Percentiles rank a stretch among this genome's conserved stretches.
phyloP scores from a whole-genome alignment of 768 basidiomycete species.

The Botryobasidium botryosum region DNA sequence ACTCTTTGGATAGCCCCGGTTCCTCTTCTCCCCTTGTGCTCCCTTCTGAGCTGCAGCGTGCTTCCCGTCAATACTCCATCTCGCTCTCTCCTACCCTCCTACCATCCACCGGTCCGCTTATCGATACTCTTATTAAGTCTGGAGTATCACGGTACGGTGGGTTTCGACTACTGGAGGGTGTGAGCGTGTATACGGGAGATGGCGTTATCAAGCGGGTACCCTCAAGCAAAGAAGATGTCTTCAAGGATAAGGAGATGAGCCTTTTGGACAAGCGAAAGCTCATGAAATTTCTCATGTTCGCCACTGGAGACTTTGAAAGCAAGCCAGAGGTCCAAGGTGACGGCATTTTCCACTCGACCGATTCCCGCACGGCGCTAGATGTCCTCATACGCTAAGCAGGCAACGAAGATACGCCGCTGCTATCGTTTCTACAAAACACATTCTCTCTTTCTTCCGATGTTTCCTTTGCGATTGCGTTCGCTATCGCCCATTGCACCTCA shows the following conservation, averaged over 20 bases:
- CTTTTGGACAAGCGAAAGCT: conserved; percentile 76
- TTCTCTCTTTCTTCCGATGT: conserved; percentile 48
- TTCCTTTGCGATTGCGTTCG: conserved; percentile 48
- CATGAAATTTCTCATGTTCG: conserved; percentile 83
- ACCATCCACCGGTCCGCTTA: conserved; percentile 59
- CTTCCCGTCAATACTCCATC: conserved; percentile 64
- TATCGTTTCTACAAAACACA: conserved; percentile 40
- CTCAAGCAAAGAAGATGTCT: conserved; percentile 81
- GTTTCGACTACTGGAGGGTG: conserved; percentile 63
- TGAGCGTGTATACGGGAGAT: conserved; percentile 38
- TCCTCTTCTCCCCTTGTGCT: conserved; percentile 12
- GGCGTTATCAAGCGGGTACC: conserved; percentile 46
- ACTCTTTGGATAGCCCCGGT: not conserved
- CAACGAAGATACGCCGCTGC: conserved; percentile 38
- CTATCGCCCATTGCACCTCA: conserved; percentile 53
- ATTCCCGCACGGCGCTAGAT: not conserved
- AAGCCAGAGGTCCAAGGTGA: conserved; percentile 23
- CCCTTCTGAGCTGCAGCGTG: conserved; percentile 24
- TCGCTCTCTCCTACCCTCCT: conserved; percentile 75
- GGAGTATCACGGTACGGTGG: conserved; percentile 85
- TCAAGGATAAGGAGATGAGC: conserved; percentile 62
- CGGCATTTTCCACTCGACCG: not conserved
- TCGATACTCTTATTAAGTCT: conserved; percentile 60
- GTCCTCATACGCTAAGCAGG: conserved; percentile 28
- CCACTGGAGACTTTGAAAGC: conserved; percentile 54